These are phyloP conservation scores for Hypoxylon sp. DNA, from an alignment of 2,329 filamentous ascomycete species.

Conservation along the genomic window DNA sequence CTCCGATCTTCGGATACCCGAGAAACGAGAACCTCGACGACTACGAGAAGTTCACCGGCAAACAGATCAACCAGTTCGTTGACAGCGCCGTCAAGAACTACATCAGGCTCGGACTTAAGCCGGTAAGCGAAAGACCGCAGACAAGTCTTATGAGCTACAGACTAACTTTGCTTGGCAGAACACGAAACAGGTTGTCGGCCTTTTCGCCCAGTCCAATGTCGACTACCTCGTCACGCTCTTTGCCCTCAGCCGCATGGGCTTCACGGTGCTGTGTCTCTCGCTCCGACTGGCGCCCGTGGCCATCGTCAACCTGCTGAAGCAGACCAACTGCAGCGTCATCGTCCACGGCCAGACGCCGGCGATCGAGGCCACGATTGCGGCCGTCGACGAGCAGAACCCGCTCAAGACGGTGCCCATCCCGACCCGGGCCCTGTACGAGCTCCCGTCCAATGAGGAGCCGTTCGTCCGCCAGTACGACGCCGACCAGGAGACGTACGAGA, in stretches of 20 bases:
- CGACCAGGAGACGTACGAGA: conserved; percentile 35
- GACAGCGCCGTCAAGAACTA: conserved; percentile 1
- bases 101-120: neutral
- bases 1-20: conserved; percentile 5
- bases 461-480: neutral
- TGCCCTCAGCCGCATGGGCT: conserved; percentile 50
- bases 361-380: neutral
- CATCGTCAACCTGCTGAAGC: conserved; percentile 49
- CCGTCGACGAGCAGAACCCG: neutral
- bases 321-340: conserved; percentile 42
- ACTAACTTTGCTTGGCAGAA: neutral
- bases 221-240: conserved; percentile 51
- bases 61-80: conserved; percentile 3
- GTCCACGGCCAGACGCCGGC: conserved; percentile 40
- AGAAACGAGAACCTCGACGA: neutral
- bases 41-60: conserved; percentile 8
- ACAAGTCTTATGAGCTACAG: neutral
- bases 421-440: neutral
- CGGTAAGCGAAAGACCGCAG: neutral
- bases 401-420: neutral
- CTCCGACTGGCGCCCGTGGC: conserved; percentile 47
- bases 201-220: conserved; percentile 49
- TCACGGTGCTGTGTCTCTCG: conserved; percentile 50
- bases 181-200: conserved; percentile 39
- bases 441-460: neutral